Evolutionary conservation across 78 protist genomes (phyloP).

Genomic region (Mantamonas sphyraenae): DNA sequence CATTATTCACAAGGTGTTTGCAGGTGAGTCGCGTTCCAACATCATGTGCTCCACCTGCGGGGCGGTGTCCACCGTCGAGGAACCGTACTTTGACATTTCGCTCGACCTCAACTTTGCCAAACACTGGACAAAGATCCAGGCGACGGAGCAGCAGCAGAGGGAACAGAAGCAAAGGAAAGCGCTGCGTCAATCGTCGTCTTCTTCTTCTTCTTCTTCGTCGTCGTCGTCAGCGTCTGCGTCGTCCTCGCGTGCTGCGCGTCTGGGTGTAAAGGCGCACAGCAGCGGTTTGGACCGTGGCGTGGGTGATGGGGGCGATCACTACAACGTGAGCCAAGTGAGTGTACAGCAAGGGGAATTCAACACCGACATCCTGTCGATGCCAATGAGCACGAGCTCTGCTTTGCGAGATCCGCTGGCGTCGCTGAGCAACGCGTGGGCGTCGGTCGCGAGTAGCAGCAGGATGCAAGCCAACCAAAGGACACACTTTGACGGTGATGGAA

Average conservation of each 20-base stretch:
- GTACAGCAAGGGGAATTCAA: no score
- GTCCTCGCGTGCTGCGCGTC: neutral
- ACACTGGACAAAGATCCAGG: neutral
- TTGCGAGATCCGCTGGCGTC: no score
- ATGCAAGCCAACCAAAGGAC: neutral
- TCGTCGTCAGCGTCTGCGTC: no score
- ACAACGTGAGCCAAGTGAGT: no score
- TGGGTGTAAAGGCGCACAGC: no score
- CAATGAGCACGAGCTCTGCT: no score
- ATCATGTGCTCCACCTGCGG: conserved; percentile 20
- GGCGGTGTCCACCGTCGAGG: neutral
- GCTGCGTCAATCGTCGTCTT: neutral
- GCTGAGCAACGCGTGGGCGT: no score
- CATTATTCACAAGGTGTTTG: conserved; percentile 17
- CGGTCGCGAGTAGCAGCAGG: neutral
- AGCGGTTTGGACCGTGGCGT: neutral
- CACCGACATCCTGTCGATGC: no score
- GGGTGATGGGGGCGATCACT: no score
- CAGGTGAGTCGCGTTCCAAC: conserved; percentile 28
- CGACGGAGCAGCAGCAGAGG: neutral
- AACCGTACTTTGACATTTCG: conserved; percentile 29
- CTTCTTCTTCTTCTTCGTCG: no score
- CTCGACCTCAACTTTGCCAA: conserved; percentile 12
- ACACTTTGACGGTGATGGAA: neutral
- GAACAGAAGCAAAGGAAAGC: neutral